These are phyloP conservation scores for Cordyceps fumosorosea DNA, from an alignment of 2,329 filamentous ascomycete genomes.

Conservation along the genomic window DNA sequence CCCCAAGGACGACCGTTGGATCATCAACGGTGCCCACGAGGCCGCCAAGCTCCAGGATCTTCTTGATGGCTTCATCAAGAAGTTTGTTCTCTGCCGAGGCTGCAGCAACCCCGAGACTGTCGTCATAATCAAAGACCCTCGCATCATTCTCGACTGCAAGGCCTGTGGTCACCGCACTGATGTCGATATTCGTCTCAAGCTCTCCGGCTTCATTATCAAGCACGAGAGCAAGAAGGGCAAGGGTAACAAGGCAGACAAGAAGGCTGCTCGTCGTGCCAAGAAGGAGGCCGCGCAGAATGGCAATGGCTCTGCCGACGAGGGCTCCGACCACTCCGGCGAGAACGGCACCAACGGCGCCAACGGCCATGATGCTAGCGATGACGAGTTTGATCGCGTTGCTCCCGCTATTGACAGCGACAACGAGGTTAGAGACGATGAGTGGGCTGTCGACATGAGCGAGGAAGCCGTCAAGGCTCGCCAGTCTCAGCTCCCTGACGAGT, in stretches of 20 bases:
- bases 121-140: conserved; percentile 87
- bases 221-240: conserved; percentile 90
- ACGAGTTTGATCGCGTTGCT: conserved; percentile 78
- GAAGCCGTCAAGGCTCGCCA: conserved; percentile 92
- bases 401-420: conserved; percentile 42
- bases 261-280: conserved; percentile 87
- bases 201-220: conserved; percentile 96
- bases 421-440: conserved; percentile 77
- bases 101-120: conserved; percentile 99
- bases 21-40: conserved; percentile 98
- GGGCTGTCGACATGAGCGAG: conserved; percentile 95
- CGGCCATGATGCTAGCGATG: conserved; percentile 54
- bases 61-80: conserved; percentile 96
- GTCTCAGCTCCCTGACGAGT: conserved; percentile 85
- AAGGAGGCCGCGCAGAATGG: conserved; percentile 59
- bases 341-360: conserved; percentile 28
- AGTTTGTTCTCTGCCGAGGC: conserved; percentile 98
- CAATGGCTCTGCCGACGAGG: conserved; percentile 43
- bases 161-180: conserved; percentile 91
- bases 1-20: conserved; percentile 96
- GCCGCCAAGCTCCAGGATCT: conserved; percentile 94
- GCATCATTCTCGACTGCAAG: conserved; percentile 95
- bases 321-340: conserved; percentile 46
- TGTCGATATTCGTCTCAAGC: conserved; percentile 88
- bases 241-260: conserved; percentile 90